Percentiles rank a stretch among this genome's conserved stretches.
Evolutionary conservation across 208 protist genomes (phyloP).

Genomic region (Phytomonas sp.): DNA sequence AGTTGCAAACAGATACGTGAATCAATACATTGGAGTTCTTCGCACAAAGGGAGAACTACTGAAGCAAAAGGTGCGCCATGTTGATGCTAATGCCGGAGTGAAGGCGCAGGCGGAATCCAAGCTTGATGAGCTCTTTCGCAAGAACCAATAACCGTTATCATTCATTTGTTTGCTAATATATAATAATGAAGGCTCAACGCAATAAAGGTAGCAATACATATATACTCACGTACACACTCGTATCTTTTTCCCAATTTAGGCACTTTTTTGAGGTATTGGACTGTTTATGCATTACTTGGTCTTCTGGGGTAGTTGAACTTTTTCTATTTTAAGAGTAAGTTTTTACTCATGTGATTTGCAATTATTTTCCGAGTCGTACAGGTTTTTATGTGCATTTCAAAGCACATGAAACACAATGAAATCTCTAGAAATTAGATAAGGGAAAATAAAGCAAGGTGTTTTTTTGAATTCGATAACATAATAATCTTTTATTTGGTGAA

Average conservation of each 20-base stretch:
- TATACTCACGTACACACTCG: background rate
- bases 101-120: slow-evolving; percentile 20
- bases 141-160: slow-evolving; percentile 24
- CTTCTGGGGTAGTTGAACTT: background rate
- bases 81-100: background rate
- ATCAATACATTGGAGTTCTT: slow-evolving; percentile 49
- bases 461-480: background rate
- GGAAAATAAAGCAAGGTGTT: background rate
- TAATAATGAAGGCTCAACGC: slow-evolving; percentile 2
- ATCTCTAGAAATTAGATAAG: background rate
- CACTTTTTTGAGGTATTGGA: background rate
- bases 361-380: background rate
- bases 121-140: slow-evolving; percentile 20
- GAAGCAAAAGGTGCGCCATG: slow-evolving; percentile 15
- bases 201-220: background rate
- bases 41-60: slow-evolving; percentile 25
- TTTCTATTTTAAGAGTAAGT: background rate
- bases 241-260: background rate
- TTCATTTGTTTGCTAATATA: background rate
- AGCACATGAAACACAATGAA: background rate
- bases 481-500: background rate
- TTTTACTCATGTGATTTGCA: background rate
- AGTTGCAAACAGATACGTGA: slow-evolving; percentile 15
- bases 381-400: background rate
- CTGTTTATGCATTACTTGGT: background rate